Evolutionary conservation across 1,284 basidiomycete species (phyloP).

Genomic region (Melampsora americana): DNA sequence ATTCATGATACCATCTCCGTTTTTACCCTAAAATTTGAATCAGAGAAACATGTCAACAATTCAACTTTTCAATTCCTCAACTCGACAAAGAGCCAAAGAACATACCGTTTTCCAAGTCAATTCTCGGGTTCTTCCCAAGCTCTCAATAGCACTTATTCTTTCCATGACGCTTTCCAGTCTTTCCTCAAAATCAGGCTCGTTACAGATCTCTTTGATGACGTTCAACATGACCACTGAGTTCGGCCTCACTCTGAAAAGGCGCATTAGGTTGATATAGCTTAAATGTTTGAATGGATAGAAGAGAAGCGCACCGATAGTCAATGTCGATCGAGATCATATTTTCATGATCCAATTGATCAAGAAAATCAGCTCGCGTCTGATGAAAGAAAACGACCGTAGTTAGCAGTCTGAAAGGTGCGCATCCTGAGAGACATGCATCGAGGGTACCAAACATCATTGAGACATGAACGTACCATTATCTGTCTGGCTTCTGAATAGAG

Average conservation of each 20-base stretch:
- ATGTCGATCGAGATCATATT: constrained; percentile 41
- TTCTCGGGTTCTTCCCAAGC: constrained; percentile 41
- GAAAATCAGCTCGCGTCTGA: constrained; percentile 41
- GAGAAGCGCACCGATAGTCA: constrained; percentile 37
- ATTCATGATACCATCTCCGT: constrained; percentile 40
- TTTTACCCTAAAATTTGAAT: constrained; percentile 27
- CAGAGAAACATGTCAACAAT: neutral
- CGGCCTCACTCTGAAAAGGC: constrained; percentile 22
- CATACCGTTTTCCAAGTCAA: constrained; percentile 39
- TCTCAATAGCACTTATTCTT: constrained; percentile 39
- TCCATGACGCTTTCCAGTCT: constrained; percentile 35
- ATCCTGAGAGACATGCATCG: no score
- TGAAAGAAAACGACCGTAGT: neutral
- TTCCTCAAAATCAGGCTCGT: constrained; percentile 37
- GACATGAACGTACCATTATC: constrained; percentile 27
- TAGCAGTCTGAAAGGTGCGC: neutral
- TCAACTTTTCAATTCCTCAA: neutral
- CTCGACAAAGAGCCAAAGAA: neutral
- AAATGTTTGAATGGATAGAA: neutral
- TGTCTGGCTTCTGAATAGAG: constrained; percentile 31
- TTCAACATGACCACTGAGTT: constrained; percentile 40
- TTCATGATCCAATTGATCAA: constrained; percentile 42
- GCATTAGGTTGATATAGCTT: neutral
- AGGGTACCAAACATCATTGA: neutral
- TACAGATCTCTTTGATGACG: constrained; percentile 36